Evolutionary conservation across 805 yeast species (phyloP).

Genomic region (Sungouiozyma intestinalis): DNA sequence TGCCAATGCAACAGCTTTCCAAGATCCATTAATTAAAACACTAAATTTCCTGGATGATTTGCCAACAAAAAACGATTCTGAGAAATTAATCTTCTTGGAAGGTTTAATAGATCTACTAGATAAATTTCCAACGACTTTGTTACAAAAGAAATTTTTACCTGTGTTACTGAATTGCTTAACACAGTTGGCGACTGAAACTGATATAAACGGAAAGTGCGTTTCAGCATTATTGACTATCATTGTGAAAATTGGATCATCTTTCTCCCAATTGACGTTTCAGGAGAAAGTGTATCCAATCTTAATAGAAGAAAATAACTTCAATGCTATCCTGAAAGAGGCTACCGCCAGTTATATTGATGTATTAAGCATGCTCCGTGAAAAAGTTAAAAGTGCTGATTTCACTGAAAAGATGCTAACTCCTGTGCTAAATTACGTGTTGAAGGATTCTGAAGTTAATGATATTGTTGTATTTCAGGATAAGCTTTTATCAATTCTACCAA

Average conservation of each 20-base stretch:
- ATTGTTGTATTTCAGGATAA: constrained; percentile 38
- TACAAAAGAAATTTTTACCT: constrained; percentile 66
- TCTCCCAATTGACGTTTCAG: constrained; percentile 70
- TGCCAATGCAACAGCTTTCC: constrained; percentile 63
- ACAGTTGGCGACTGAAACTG: constrained; percentile 27
- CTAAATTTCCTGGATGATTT: constrained; percentile 75
- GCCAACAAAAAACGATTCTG: constrained; percentile 58
- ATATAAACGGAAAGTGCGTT: constrained; percentile 34
- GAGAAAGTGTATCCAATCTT: constrained; percentile 49
- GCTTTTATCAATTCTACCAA: constrained; percentile 35
- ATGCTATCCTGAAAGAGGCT: constrained; percentile 15
- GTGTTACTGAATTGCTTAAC: constrained; percentile 44
- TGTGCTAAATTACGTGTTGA: constrained; percentile 18
- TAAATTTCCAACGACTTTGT: constrained; percentile 47
- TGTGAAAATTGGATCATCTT: constrained; percentile 47
- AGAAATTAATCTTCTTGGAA: constrained; percentile 56
- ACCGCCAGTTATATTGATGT: constrained; percentile 37
- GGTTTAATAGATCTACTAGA: constrained; percentile 47
- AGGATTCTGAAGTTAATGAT: constrained; percentile 14
- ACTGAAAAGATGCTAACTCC: constrained; percentile 25
- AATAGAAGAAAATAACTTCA: constrained; percentile 11
- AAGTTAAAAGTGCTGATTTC: constrained; percentile 45
- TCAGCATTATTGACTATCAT: constrained; percentile 37
- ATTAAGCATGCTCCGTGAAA: constrained; percentile 36
- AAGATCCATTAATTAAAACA: constrained; percentile 73